Percentiles rank a stretch among this genome's conserved stretches.
Evolutionary conservation across 192 early-diverging fungal genomes (phyloP).

Genomic region (Pilobolus umbonatus): DNA sequence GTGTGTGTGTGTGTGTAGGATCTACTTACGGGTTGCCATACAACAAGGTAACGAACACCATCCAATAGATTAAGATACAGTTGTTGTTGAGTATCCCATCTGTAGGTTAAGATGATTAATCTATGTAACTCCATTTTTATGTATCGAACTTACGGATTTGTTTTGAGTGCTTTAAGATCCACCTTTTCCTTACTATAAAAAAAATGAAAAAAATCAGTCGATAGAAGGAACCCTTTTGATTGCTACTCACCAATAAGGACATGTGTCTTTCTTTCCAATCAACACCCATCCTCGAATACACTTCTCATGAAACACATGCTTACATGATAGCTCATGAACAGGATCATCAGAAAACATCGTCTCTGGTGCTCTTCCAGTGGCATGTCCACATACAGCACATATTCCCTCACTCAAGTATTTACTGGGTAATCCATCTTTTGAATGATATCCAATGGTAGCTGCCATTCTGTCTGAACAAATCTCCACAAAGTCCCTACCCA

Average conservation of each 20-base stretch:
- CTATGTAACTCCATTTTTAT: background rate
- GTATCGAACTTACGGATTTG: constrained; percentile 45
- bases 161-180: constrained; percentile 55
- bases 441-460: constrained; percentile 56
- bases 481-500: constrained; percentile 59
- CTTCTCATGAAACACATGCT: constrained; percentile 57
- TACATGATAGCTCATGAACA: constrained; percentile 42
- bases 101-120: constrained; percentile 9
- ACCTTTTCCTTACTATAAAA: constrained; percentile 56
- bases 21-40: constrained; percentile 50
- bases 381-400: constrained; percentile 55
- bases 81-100: constrained; percentile 63
- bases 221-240: background rate
- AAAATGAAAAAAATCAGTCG: background rate
- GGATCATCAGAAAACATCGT: constrained; percentile 23
- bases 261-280: constrained; percentile 61
- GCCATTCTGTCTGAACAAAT: constrained; percentile 62
- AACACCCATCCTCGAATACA: constrained; percentile 64
- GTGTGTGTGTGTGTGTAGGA: background rate
- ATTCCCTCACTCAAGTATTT: constrained; percentile 49
- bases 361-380: constrained; percentile 22
- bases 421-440: constrained; percentile 54
- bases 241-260: constrained; percentile 50
- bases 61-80: constrained; percentile 56
- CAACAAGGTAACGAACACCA: constrained; percentile 51